A percentile compares a stretch with the other conserved stretches of the same genome.
Evolutionary conservation across 176 grass and related monocot species (phyloP).

Genomic region (Lolium rigidum): DNA sequence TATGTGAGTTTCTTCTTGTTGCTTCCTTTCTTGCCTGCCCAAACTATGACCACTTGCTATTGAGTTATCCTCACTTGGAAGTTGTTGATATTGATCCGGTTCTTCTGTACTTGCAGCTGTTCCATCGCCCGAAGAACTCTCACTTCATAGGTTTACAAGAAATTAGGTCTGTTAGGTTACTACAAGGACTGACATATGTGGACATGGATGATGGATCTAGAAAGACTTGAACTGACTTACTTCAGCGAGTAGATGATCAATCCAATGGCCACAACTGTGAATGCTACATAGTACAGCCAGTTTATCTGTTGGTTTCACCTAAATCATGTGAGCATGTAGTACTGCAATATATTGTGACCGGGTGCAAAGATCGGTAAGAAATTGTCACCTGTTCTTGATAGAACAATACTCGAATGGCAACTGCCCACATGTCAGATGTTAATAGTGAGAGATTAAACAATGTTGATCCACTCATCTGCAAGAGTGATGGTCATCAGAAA

Average conservation of each 20-base stretch:
- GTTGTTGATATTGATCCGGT: constrained; percentile 40
- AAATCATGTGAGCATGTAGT: constrained; percentile 36
- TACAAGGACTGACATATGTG: neutral
- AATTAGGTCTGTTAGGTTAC: constrained; percentile 27
- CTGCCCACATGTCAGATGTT: constrained; percentile 74
- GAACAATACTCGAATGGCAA: constrained; percentile 62
- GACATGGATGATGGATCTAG: constrained; percentile 8
- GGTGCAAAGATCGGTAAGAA: neutral
- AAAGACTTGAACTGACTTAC: constrained; percentile 39
- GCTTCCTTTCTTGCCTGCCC: constrained; percentile 37
- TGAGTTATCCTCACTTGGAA: constrained; percentile 43
- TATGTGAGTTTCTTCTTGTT: constrained; percentile 34
- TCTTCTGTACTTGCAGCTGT: constrained; percentile 19
- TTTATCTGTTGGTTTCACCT: constrained; percentile 47
- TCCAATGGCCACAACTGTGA: constrained; percentile 54
- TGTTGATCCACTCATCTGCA: constrained; percentile 68
- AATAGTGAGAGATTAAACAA: constrained; percentile 66
- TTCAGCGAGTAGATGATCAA: constrained; percentile 58
- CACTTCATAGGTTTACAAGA: neutral
- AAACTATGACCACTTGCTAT: constrained; percentile 7
- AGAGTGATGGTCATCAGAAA: constrained; percentile 17
- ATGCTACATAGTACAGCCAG: constrained; percentile 63
- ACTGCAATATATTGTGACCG: constrained; percentile 22
- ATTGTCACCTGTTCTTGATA: constrained; percentile 55
- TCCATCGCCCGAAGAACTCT: constrained; percentile 5